phyloP scores from a whole-genome alignment of 83 land plant species.

The Diphasiastrum complanatum region DNA sequence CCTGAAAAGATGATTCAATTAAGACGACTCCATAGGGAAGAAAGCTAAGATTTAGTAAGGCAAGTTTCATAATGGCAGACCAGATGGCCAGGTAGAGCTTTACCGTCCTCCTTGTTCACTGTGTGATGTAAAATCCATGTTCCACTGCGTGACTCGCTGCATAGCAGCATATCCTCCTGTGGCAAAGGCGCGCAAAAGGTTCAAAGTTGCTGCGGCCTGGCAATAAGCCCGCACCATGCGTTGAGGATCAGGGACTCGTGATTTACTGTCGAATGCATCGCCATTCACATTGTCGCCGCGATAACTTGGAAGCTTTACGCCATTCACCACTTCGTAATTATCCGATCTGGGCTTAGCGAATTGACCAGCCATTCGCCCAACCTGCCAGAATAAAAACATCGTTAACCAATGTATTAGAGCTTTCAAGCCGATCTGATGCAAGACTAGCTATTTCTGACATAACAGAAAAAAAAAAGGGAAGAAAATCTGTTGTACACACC shows the following conservation, averaged over 20 bases:
- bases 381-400: conserved; percentile 8
- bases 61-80: neutral
- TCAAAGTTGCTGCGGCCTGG: conserved; percentile 9
- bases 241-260: conserved; percentile 3
- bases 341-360: conserved; percentile 13
- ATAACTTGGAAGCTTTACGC: conserved; percentile 1
- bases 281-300: too few relatives aligned
- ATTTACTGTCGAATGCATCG: conserved; percentile 4
- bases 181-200: conserved; percentile 4
- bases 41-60: neutral
- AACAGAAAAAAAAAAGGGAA: too few relatives aligned
- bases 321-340: neutral
- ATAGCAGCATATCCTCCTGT: conserved; percentile 18
- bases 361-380: too few relatives aligned
- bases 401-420: neutral
- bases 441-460: too few relatives aligned
- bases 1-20: neutral
- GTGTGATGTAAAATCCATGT: conserved; percentile 9
- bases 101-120: conserved; percentile 14
- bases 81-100: too few relatives aligned
- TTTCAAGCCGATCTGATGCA: too few relatives aligned
- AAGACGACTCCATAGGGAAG: neutral
- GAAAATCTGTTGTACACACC: too few relatives aligned
- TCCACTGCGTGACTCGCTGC: too few relatives aligned
- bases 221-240: conserved; percentile 13